A percentile compares a stretch with the other conserved stretches of the same genome.
Conservation (phyloP, 2,329 filamentous ascomycete genomes). For the Sphaerulina populicola region DNA sequence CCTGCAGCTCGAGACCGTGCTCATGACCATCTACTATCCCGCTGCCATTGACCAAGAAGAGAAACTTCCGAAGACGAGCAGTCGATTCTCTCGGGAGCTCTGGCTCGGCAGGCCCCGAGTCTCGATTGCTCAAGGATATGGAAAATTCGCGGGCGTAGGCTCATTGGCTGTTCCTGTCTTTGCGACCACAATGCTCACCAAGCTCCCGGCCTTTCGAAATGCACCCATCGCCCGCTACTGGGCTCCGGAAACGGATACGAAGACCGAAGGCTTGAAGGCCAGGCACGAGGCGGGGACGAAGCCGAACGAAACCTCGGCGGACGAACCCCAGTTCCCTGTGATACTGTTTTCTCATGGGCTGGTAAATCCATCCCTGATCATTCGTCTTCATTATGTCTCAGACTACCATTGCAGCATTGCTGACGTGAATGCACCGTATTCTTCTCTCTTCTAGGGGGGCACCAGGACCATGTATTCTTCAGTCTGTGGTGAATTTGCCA, state of each 20-base stretch:
- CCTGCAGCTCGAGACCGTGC: slow-evolving; percentile 50
- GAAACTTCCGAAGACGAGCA: slow-evolving; percentile 16
- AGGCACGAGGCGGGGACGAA: slow-evolving; percentile 38
- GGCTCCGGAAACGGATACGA: slow-evolving; percentile 36
- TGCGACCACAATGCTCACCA: slow-evolving; percentile 54
- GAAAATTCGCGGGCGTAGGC: slow-evolving; percentile 50
- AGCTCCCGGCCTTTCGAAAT: slow-evolving; percentile 57
- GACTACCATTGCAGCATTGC: too few relatives aligned
- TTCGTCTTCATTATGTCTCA: neutral
- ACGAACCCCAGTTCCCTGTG: slow-evolving; percentile 49
- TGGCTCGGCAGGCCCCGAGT: slow-evolving; percentile 53
- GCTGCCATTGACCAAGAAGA: slow-evolving; percentile 38
- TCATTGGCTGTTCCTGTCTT: slow-evolving; percentile 47
- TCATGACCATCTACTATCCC: slow-evolving; percentile 60
- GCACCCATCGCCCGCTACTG: slow-evolving; percentile 49
- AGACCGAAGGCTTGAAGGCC: slow-evolving; percentile 35
- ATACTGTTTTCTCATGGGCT: slow-evolving; percentile 54
- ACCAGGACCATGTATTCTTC: slow-evolving; percentile 55
- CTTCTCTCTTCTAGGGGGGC: slow-evolving; percentile 43
- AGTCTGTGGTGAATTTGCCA: slow-evolving; percentile 58
- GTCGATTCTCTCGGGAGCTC: slow-evolving; percentile 46
- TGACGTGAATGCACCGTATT: too few relatives aligned
- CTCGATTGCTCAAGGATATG: slow-evolving; percentile 47
- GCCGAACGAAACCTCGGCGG: slow-evolving; percentile 28
- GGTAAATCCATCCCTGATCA: neutral